Evolutionary conservation across 108 stramenopile species (phyloP).

Genomic region (Skeletonema tropicum): DNA sequence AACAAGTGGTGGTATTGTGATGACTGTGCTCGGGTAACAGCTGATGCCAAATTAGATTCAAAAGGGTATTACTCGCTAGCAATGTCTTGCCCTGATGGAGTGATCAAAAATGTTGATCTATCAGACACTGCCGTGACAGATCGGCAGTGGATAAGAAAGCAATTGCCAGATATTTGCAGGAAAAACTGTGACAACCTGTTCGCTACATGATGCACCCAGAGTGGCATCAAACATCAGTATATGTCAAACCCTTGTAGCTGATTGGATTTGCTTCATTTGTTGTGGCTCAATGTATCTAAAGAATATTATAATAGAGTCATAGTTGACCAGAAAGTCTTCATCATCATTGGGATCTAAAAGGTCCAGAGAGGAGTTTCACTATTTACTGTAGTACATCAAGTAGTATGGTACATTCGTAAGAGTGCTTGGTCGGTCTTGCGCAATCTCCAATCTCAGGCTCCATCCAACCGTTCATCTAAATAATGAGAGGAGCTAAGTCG

Average conservation of each 20-base stretch:
- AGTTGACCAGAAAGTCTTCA: no score
- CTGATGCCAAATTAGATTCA: conserved; percentile 55
- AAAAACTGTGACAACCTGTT: conserved; percentile 66
- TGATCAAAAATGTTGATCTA: conserved; percentile 57
- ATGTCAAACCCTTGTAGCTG: not conserved
- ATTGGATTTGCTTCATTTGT: conserved; percentile 2
- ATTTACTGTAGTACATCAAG: no score
- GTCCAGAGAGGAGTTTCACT: no score
- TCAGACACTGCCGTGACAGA: conserved; percentile 57
- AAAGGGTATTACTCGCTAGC: conserved; percentile 54
- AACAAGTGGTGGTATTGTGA: conserved; percentile 94
- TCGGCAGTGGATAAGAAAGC: conserved; percentile 51
- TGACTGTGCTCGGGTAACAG: conserved; percentile 66
- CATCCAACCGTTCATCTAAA: no score
- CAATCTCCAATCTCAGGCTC: no score
- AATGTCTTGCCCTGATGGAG: conserved; percentile 72
- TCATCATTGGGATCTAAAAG: no score
- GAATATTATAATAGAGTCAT: not conserved
- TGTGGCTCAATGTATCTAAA: not conserved
- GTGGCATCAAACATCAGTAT: no score
- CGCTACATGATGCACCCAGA: not conserved
- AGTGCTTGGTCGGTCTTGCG: no score
- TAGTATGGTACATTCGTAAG: no score
- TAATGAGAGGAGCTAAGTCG: no score
- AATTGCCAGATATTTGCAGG: conserved; percentile 63